A percentile compares a stretch with the other conserved stretches of the same genome.
These are phyloP conservation scores for Apiospora rasikravindrae DNA, from an alignment of 2,329 filamentous ascomycete genomes.

Conservation along the genomic window DNA sequence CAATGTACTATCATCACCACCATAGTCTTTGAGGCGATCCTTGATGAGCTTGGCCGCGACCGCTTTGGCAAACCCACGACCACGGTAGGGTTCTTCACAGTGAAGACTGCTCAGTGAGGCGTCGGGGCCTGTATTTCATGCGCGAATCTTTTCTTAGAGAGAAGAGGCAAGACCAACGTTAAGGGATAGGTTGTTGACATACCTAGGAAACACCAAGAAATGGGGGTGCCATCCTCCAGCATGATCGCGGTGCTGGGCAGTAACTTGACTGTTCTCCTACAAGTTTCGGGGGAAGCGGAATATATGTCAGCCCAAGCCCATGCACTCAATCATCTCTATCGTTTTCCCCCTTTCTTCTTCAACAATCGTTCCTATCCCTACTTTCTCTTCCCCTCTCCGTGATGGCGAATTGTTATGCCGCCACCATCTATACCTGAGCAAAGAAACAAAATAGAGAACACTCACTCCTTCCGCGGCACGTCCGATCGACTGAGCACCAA, in stretches of 20 bases:
- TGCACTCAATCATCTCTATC: not conserved
- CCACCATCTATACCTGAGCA: too few relatives aligned
- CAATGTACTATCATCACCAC: conserved; percentile 50
- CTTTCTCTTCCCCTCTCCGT: not conserved
- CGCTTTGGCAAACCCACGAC: conserved; percentile 66
- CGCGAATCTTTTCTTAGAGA: not conserved
- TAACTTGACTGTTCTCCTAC: conserved; percentile 47
- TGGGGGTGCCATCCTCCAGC: conserved; percentile 49
- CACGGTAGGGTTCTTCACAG: conserved; percentile 64
- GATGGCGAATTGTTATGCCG: not conserved
- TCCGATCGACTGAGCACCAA: conserved; percentile 60
- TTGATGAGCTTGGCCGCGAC: conserved; percentile 63
- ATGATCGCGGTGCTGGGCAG: conserved; percentile 56
- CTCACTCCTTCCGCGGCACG: conserved; percentile 60
- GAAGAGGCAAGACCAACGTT: not conserved
- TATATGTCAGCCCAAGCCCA: not conserved
- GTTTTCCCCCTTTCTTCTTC: not conserved
- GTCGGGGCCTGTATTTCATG: conserved; percentile 53
- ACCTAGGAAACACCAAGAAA: conserved; percentile 70
- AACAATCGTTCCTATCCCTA: not conserved
- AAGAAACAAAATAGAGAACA: conserved; percentile 22
- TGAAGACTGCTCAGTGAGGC: conserved; percentile 66
- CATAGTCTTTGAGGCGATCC: conserved; percentile 52
- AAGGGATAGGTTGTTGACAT: conserved; percentile 26
- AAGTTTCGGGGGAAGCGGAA: conserved; percentile 1